These are phyloP conservation scores for Trichoderma oligosporum DNA, from an alignment of 2,329 filamentous ascomycete genomes.

Conservation along the genomic window DNA sequence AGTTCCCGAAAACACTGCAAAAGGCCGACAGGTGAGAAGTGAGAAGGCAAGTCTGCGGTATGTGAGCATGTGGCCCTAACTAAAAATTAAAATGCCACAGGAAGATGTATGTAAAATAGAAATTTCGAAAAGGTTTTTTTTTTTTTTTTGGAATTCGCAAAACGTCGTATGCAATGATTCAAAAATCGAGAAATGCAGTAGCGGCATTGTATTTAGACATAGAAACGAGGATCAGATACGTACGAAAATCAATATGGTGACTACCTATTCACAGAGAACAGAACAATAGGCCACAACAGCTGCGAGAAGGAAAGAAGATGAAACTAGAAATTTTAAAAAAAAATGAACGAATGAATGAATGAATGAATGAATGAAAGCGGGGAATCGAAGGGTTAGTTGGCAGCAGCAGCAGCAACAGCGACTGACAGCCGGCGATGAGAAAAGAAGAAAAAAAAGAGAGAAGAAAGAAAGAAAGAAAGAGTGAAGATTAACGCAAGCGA, in stretches of 20 bases:
- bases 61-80: not conserved
- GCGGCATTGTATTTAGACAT: not conserved
- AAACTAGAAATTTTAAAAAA: not conserved
- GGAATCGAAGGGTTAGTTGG: not conserved
- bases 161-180: not conserved
- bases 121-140: no score
- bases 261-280: slow-evolving; percentile 7
- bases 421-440: slow-evolving; percentile 6
- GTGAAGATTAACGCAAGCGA: slow-evolving; percentile 17
- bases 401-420: slow-evolving; percentile 1
- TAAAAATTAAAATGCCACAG: not conserved
- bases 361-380: slow-evolving; percentile 9
- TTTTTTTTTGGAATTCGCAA: not conserved
- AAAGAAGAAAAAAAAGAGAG: not conserved
- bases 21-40: not conserved
- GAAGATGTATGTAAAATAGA: not conserved
- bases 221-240: not conserved
- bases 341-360: not conserved
- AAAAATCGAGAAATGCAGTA: not conserved
- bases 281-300: slow-evolving; percentile 1
- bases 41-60: not conserved
- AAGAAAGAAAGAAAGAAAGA: not conserved
- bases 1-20: not conserved
- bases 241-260: not conserved
- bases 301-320: not conserved